Base-by-base conservation (phyloP, 345 rosid species). In the Geranium rotundifolium region DNA sequence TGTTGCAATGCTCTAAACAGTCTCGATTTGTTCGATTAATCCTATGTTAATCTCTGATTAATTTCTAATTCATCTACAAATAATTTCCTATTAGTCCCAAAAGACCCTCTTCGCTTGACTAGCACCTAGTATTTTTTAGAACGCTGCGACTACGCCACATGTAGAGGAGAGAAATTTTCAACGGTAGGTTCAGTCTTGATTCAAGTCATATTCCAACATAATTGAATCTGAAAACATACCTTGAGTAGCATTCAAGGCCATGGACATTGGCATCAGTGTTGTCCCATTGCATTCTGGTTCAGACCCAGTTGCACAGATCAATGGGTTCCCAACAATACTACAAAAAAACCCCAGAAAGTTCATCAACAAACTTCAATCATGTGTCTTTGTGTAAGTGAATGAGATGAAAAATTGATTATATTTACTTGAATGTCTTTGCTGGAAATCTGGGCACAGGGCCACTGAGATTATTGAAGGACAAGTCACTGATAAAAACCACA, bases 381-480 rank as follows among this genome's bases (percentile, higher is more conserved):
- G 63, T 63, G 60, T 15, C 23, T 55, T 57, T 58, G 63, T 56
- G 64, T 61, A 10, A 49, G 52, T 64, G 60, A 62, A n/a, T 54
- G 59, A 63, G 64, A 61, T 27, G 65, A 59, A 23, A 23, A 23
- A 23, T 23, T 23, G 27, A 23, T 23, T 23, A 23, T 23, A 23
- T 23, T 74, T 80, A 93, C 99, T 81, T 90, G 86, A 86, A 90
- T 56, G 96, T 88, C 78, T 84, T 93, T 67, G 96, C 90, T 65
- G 87, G 80, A 78, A 88, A 84, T 79, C 85, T 86, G 55, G 97
- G 90, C 18, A 90, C 86, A 18, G 90, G 95, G 30, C 92, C 89
- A 61, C 91, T 88, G 63, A 93, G 80, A 79, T 93, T 93, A 72
- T 93, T 93, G 87, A 64, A 85, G 29, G 99, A 93, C 82, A 93